A percentile compares a stretch with the other conserved stretches of the same genome.
Evolutionary conservation across 2,329 filamentous ascomycete species (phyloP).

Genomic region (Aspergillus sp.): DNA sequence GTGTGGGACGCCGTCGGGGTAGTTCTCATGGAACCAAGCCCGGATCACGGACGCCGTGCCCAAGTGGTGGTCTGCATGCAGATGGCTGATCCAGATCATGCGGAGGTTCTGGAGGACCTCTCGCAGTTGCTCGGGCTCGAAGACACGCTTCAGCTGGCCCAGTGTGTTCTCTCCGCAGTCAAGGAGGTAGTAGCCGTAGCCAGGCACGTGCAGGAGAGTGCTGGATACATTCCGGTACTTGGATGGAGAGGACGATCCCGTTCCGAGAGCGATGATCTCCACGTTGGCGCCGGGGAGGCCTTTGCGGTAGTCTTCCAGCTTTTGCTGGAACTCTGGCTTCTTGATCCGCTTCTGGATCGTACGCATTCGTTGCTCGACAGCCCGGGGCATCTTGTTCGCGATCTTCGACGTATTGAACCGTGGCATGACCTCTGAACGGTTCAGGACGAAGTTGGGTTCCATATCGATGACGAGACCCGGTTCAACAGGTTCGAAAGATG

Average conservation of each 20-base stretch:
- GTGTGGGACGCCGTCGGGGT: constrained; percentile 37
- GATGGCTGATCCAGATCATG: constrained; percentile 88
- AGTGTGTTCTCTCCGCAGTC: constrained; percentile 92
- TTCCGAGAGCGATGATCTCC: constrained; percentile 84
- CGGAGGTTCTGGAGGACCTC: constrained; percentile 76
- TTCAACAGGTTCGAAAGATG: constrained; percentile 35
- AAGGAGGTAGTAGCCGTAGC: constrained; percentile 81
- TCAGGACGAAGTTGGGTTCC: constrained; percentile 45
- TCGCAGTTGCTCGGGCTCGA: constrained; percentile 61
- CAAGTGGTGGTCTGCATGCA: constrained; percentile 95
- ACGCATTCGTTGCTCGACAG: constrained; percentile 30
- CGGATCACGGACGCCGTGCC: constrained; percentile 78
- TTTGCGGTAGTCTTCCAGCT: constrained; percentile 50
- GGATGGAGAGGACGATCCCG: constrained; percentile 84
- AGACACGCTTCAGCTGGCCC: constrained; percentile 78
- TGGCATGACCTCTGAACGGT: constrained; percentile 29
- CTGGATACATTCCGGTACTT: constrained; percentile 95
- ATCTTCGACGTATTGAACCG: constrained; percentile 24
- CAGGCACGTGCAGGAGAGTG: constrained; percentile 80
- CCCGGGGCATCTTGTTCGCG: constrained; percentile 24
- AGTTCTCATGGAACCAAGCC: constrained; percentile 69
- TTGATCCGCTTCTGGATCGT: constrained; percentile 26
- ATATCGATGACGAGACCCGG: constrained; percentile 45
- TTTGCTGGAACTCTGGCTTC: constrained; percentile 31
- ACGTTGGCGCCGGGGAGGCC: constrained; percentile 71